Base-by-base conservation (phyloP, 805 yeast species). In the Zygosaccharomyces lentus region DNA sequence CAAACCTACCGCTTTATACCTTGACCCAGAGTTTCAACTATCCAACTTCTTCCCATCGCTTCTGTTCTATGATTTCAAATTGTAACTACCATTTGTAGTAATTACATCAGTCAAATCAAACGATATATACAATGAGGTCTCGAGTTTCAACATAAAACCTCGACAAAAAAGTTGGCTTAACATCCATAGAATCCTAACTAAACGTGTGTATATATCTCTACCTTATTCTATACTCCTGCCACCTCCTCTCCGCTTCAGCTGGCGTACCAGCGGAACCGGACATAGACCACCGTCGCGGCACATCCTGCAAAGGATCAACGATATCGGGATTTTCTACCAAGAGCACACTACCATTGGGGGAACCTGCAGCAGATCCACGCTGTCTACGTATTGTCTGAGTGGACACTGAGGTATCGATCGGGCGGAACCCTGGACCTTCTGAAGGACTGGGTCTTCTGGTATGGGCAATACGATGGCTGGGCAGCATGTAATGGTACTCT, bases 271-370 rank as follows among this genome's bases (percentile, higher is more conserved):
- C 46, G n/a, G 29, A 9, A 17, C 8, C 29, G 12, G 31, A 40
- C 12, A 40, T 19, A 8, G 52, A 45, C 52, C 52, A 49, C 13
- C 47, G 42, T 25, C 52, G 35, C 21, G 52, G 52, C 35, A 45
- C 46, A n/a, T 40, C 41, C 38, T 41, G 45, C 36, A 43, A 7
- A 3, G 52, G 52, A 34, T 49, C 52, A 16, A 49, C 27, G 23
- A 16, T 23, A n/a, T 30, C 41, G 4, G 27, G 36, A 27, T 27
- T 45, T 10, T 45, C 48, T 17, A 21, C 29, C 30, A 43, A 31
- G 19, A 43, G 26, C 16, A 43, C 12, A 24, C 44, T 45, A n/a
- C 46, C 31, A 12, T 29, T 30, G 1, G 51, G 43, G 9, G 42
- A 25, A 10, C 29, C 26, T n/a, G 38, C 34, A 8, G 43, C 27